Evolutionary conservation across 495 filamentous ascomycete genomes (phyloP).

Genomic region (Extremus antarcticus): DNA sequence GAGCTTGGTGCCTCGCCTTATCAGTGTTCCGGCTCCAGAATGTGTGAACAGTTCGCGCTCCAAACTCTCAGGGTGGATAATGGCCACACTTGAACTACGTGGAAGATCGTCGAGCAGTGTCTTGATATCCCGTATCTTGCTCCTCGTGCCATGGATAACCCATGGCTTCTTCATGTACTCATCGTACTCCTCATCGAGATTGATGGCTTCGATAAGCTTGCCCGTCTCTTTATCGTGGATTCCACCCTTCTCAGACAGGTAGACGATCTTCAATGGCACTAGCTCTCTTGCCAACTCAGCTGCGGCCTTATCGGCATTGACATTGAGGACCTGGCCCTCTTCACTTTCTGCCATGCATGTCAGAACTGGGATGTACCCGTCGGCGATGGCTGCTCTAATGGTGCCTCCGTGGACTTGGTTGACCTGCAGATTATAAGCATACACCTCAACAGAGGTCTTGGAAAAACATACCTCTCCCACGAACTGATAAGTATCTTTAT

Average conservation of each 20-base stretch:
- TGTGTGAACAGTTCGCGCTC: slow-evolving; percentile 97
- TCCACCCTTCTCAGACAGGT: slow-evolving; percentile 94
- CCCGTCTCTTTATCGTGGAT: slow-evolving; percentile 87
- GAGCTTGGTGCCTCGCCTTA: slow-evolving; percentile 86
- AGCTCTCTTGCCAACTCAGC: slow-evolving; percentile 82
- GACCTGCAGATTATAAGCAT: slow-evolving; percentile 35
- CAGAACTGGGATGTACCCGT: slow-evolving; percentile 85
- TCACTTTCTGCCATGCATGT: slow-evolving; percentile 94
- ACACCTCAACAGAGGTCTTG: neutral
- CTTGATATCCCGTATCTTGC: slow-evolving; percentile 99
- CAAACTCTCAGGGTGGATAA: slow-evolving; percentile 88
- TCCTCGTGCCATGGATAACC: slow-evolving; percentile 88
- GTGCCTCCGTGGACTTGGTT: slow-evolving; percentile 83
- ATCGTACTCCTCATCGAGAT: slow-evolving; percentile 95
- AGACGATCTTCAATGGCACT: slow-evolving; percentile 95
- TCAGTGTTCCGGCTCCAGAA: slow-evolving; percentile 88
- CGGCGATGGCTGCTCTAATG: slow-evolving; percentile 84
- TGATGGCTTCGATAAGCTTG: slow-evolving; percentile 95
- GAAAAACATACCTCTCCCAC: slow-evolving; percentile 56
- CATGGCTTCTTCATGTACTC: slow-evolving; percentile 89
- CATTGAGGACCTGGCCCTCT: slow-evolving; percentile 91
- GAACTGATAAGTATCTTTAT: slow-evolving; percentile 87
- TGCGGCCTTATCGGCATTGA: slow-evolving; percentile 95
- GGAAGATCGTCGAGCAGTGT: slow-evolving; percentile 78
- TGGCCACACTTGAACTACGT: slow-evolving; percentile 87